Base-by-base conservation (phyloP, 1,284 basidiomycete genomes). In the Agaricales sp. region DNA sequence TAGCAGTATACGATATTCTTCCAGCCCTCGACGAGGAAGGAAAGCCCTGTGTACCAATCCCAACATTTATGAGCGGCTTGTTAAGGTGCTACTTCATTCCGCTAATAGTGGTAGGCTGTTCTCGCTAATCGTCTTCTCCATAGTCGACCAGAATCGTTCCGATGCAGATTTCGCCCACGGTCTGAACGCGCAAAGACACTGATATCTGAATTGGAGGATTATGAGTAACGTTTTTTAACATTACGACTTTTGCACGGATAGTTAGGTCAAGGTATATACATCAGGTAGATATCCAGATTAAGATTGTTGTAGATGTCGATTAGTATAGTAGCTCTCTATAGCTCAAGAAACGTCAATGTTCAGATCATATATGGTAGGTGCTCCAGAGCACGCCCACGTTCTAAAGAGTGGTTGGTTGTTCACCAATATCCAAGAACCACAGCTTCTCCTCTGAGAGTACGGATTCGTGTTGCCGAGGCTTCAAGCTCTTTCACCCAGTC, bases 21-120 rank as follows among this genome's bases (percentile, higher is more conserved):
- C 69, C 67, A 55, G 60, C 67, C 8, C 48, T 65, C 12, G 71
- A 71, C 49, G 64, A 64, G 45, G 59, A 66, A n/a, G 74, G 74
- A 2, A 54, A 59, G 24, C 56, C 58, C n/a, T 65, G 73, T 37
- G 66, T 64, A 50, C 71, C 69, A 13, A 58, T 60, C 37, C 54
- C 65, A 14, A 63, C 64, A 37, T 75, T 70, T 48, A 68, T 68
- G 8, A 66, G 73, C 18, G 58, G 65, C 19, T 54, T 71, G 38
- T 55, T 76, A 47, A 74, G 70, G 73, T 75, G 59, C 50, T 14
- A 41, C 50, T n/a, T 26, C 35, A 35, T 19, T 35, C 26, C 14
- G 14, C n/a, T n/a, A 30, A 30, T 30, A 30, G 41, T 49, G 23
- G n/a, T 21, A 38, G n/a, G 19, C 50, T 26, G 14, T 16, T 46